Conservation (phyloP, 805 yeast species). For the Metschnikowia lunata region DNA sequence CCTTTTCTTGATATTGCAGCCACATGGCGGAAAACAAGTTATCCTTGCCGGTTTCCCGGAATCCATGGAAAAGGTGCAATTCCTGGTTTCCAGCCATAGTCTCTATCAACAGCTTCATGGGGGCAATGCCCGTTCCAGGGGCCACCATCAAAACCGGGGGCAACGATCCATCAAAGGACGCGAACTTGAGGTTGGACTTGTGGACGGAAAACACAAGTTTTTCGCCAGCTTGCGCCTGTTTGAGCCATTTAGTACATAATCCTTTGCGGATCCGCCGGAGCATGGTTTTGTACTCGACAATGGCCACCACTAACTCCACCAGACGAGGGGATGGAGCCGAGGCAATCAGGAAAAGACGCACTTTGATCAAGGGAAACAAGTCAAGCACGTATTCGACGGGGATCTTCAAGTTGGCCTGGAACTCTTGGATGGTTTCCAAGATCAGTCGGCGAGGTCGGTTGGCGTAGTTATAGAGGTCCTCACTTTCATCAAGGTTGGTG, state of each 20-base stretch:
- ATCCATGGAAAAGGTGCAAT: conserved; percentile 68
- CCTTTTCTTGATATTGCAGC: conserved; percentile 30
- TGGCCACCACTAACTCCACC: conserved; percentile 72
- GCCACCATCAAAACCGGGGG: conserved; percentile 66
- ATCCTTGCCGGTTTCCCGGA: conserved; percentile 62
- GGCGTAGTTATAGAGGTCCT: conserved; percentile 87
- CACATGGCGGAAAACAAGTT: conserved; percentile 59
- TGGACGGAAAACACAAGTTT: conserved; percentile 49
- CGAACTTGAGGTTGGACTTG: conserved; percentile 39
- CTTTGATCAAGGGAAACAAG: conserved; percentile 70
- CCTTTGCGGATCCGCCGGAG: conserved; percentile 75
- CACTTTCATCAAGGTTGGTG: conserved; percentile 63
- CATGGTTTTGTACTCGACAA: conserved; percentile 83
- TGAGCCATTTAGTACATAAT: conserved; percentile 74
- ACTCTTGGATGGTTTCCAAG: conserved; percentile 78
- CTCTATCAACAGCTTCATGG: conserved; percentile 70
- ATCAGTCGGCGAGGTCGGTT: conserved; percentile 87
- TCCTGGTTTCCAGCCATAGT: conserved; percentile 25
- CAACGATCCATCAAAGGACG: conserved; percentile 10
- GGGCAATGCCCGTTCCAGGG: conserved; percentile 97
- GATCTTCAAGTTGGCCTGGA: conserved; percentile 60
- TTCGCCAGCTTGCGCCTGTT: conserved; percentile 45
- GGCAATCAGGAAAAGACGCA: conserved; percentile 83
- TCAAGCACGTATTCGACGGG: conserved; percentile 78
- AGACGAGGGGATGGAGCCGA: conserved; percentile 42